phyloP scores from a whole-genome alignment of 1,139 yeast genomes.

The Suhomyces kunorum region DNA sequence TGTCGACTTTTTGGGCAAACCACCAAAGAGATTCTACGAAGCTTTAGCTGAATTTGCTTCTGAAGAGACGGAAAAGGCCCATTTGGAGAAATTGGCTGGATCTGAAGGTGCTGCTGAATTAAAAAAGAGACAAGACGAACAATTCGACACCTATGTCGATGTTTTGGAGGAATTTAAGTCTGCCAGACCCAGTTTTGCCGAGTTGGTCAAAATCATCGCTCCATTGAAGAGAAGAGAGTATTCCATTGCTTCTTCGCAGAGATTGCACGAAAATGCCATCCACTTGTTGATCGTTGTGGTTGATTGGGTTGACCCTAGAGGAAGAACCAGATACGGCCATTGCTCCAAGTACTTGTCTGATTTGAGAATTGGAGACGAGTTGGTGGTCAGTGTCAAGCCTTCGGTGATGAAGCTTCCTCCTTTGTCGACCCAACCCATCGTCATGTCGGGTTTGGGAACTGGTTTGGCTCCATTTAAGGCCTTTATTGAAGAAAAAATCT shows the following conservation, averaged over 20 bases:
- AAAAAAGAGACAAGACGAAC: slow-evolving; percentile 83
- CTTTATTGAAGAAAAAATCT: slow-evolving; percentile 89
- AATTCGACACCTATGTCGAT: slow-evolving; percentile 79
- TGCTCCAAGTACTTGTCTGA: slow-evolving; percentile 89
- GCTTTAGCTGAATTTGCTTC: slow-evolving; percentile 71
- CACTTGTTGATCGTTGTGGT: slow-evolving; percentile 93
- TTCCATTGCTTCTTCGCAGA: slow-evolving; percentile 97
- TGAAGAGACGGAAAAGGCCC: slow-evolving; percentile 64
- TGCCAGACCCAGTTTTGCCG: slow-evolving; percentile 77
- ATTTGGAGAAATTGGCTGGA: slow-evolving; percentile 63
- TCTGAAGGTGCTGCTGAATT: slow-evolving; percentile 85
- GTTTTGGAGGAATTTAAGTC: slow-evolving; percentile 77
- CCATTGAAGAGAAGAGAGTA: slow-evolving; percentile 97
- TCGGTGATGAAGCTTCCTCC: slow-evolving; percentile 97
- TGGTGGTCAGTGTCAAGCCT: slow-evolving; percentile 93
- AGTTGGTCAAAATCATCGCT: slow-evolving; percentile 70
- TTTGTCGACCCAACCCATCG: slow-evolving; percentile 80
- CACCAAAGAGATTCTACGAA: slow-evolving; percentile 94
- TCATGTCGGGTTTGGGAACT: slow-evolving; percentile 97
- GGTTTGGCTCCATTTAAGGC: slow-evolving; percentile 99
- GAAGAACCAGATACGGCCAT: slow-evolving; percentile 89
- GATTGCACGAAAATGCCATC: slow-evolving; percentile 84
- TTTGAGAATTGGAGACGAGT: slow-evolving; percentile 75
- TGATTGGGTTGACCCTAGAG: slow-evolving; percentile 89
- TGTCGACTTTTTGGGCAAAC: slow-evolving; percentile 89